Percentiles rank a stretch among this genome's conserved stretches.
Conservation (phyloP, 1,284 basidiomycete genomes). For the Melampsora larici-populina region DNA sequence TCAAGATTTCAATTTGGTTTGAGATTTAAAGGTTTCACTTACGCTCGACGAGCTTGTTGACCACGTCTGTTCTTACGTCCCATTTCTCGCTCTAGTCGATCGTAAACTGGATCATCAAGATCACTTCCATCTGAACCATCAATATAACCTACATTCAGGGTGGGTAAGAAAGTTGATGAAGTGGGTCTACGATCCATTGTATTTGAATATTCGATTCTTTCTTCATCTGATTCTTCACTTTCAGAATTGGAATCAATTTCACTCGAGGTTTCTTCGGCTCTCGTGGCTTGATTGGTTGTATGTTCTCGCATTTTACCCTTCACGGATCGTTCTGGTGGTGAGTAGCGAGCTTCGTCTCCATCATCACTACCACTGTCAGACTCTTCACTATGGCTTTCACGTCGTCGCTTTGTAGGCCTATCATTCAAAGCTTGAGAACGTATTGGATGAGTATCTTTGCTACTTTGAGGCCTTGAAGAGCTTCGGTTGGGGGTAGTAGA, state of each 20-base stretch:
- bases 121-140: conserved; percentile 67
- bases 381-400: not conserved
- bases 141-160: conserved; percentile 74
- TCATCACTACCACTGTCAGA: not conserved
- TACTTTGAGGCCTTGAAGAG: too few relatives aligned
- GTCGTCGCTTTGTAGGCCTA: not conserved
- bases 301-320: not conserved
- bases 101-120: conserved; percentile 58
- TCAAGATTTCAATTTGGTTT: too few relatives aligned
- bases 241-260: too few relatives aligned
- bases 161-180: conserved; percentile 77
- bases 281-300: not conserved
- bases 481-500: not conserved
- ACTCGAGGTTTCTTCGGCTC: not conserved
- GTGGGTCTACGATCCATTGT: not conserved
- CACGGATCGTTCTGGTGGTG: too few relatives aligned
- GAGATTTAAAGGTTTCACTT: conserved; percentile 55
- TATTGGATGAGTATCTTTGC: too few relatives aligned
- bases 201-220: not conserved
- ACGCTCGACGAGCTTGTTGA: conserved; percentile 85
- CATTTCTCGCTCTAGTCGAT: conserved; percentile 46
- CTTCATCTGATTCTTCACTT: not conserved
- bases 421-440: too few relatives aligned
- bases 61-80: conserved; percentile 82
- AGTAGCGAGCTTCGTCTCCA: not conserved